Evolutionary conservation across 257 asterid species (phyloP).

Genomic region (Leonotis leonurus): DNA sequence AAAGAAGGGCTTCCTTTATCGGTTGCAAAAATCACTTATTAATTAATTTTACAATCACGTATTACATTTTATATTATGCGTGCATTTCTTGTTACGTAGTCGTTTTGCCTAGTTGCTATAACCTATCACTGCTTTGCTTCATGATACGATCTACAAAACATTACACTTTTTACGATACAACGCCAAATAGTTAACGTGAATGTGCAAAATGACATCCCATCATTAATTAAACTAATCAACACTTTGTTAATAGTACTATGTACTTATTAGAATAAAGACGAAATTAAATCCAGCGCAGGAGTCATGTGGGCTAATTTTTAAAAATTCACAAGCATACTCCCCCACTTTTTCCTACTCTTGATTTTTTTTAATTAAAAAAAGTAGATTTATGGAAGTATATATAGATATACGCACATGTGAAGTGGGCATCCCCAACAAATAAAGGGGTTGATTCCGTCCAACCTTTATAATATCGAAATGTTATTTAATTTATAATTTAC

Average conservation of each 20-base stretch:
- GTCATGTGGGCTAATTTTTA: constrained; percentile 25
- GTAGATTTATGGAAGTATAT: background rate
- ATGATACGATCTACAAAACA: too few relatives aligned
- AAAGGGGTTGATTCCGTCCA: background rate
- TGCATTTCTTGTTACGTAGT: too few relatives aligned
- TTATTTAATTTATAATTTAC: background rate
- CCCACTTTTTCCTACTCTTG: constrained; percentile 2
- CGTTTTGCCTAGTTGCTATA: too few relatives aligned
- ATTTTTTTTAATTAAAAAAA: background rate
- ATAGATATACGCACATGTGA: background rate
- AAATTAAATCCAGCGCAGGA: constrained; percentile 35
- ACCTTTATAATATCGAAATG: background rate
- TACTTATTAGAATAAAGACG: constrained; percentile 12
- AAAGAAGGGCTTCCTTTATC: too few relatives aligned
- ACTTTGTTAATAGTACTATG: background rate
- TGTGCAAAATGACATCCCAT: background rate
- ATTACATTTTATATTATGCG: too few relatives aligned
- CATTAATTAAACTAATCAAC: constrained; percentile 12
- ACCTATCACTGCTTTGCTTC: too few relatives aligned
- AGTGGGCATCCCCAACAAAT: constrained; percentile 19
- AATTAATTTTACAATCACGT: too few relatives aligned
- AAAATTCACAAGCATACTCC: constrained; percentile 29
- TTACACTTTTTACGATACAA: too few relatives aligned
- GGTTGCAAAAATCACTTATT: too few relatives aligned
- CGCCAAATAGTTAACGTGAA: background rate